Evolutionary conservation across 345 rosid species (phyloP).

Genomic region (Euphorbia lathyris): DNA sequence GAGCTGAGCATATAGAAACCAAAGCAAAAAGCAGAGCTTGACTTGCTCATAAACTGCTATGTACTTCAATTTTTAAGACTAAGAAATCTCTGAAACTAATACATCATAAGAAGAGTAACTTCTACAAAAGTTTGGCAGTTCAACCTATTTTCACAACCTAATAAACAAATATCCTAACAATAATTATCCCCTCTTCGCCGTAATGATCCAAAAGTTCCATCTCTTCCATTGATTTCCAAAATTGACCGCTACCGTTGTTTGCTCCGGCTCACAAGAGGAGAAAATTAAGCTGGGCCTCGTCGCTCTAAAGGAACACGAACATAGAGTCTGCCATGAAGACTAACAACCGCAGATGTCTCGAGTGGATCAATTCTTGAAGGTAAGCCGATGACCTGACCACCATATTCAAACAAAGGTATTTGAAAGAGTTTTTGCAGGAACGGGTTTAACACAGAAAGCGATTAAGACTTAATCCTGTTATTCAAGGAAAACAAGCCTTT

Average conservation of each 20-base stretch:
- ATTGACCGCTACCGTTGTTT: conserved; percentile 14
- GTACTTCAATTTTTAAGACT: neutral
- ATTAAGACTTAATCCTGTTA: neutral
- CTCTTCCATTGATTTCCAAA: conserved; percentile 18
- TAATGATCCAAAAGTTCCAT: conserved; percentile 5
- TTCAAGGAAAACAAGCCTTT: neutral
- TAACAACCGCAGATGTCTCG: conserved; percentile 63
- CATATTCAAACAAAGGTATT: conserved; percentile 8
- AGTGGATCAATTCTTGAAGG: conserved; percentile 79
- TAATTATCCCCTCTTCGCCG: neutral
- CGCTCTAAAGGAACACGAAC: conserved; percentile 58
- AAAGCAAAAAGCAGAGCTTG: neutral
- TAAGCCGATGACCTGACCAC: conserved; percentile 61
- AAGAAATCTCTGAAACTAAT: conserved; percentile 1
- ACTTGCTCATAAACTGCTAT: neutral
- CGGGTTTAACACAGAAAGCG: neutral
- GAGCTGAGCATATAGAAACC: neutral
- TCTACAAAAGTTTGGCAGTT: conserved; percentile 5
- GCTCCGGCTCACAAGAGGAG: conserved; percentile 6
- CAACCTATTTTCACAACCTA: conserved; percentile 1
- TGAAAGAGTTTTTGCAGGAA: neutral
- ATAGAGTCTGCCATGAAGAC: conserved; percentile 72
- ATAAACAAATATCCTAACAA: neutral
- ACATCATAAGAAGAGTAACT: neutral
- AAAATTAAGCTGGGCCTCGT: conserved; percentile 12